phyloP scores from a whole-genome alignment of 371 early-diverging fungal genomes.

The Mucor velutinosus region DNA sequence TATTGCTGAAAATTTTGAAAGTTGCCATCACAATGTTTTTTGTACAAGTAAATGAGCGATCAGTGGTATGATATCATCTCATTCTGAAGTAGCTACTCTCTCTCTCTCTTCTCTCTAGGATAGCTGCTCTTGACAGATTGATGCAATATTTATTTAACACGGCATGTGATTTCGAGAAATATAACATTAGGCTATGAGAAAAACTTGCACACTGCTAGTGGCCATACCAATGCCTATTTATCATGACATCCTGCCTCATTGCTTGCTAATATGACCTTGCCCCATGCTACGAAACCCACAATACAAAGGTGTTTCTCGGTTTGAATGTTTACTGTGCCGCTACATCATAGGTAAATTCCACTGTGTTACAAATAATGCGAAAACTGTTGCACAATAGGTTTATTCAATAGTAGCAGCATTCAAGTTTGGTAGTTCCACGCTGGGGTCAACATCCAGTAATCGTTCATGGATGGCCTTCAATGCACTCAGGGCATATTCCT shows the following conservation, averaged over 20 bases:
- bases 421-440: conserved; percentile 20
- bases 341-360: background rate
- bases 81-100: background rate
- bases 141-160: background rate
- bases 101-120: background rate
- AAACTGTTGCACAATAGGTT: background rate
- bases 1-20: background rate
- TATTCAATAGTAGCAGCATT: conserved; percentile 7
- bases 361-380: background rate
- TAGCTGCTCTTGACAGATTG: background rate
- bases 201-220: no score
- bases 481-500: conserved; percentile 68
- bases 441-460: conserved; percentile 46
- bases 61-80: background rate
- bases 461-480: conserved; percentile 89
- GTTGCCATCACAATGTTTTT: background rate
- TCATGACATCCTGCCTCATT: background rate
- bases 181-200: no score
- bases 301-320: background rate
- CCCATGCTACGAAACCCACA: background rate
- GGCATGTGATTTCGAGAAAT: background rate
- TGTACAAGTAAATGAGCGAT: background rate
- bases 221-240: background rate
- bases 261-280: background rate
- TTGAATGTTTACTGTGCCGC: background rate